phyloP scores from a whole-genome alignment of 2,329 filamentous ascomycete genomes.

The Magnaporthiopsis incrustans region DNA sequence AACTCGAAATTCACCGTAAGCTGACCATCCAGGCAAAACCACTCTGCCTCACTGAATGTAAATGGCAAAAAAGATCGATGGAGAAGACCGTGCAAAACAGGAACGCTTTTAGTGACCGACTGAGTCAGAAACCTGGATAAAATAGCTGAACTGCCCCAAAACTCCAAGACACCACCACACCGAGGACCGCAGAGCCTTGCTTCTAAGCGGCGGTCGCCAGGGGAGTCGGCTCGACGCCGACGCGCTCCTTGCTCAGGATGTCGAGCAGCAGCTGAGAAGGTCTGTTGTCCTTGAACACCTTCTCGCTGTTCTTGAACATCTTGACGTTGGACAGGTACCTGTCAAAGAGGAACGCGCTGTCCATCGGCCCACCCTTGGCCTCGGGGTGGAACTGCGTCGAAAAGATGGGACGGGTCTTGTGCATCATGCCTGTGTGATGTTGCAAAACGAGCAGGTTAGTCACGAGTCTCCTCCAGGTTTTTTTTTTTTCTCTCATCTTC shows the following conservation, averaged over 20 bases:
- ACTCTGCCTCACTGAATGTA: no score
- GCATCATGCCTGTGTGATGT: slow-evolving; percentile 64
- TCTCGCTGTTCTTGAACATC: slow-evolving; percentile 79
- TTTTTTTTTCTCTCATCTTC: background rate
- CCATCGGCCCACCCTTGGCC: slow-evolving; percentile 92
- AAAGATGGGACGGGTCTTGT: slow-evolving; percentile 94
- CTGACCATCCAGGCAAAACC: no score
- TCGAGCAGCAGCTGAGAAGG: slow-evolving; percentile 85
- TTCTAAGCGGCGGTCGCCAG: slow-evolving; percentile 41
- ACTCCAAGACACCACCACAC: background rate
- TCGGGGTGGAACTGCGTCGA: slow-evolving; percentile 98
- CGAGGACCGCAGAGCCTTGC: background rate
- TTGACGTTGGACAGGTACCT: slow-evolving; percentile 87
- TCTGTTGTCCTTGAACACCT: slow-evolving; percentile 74
- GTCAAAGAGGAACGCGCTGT: slow-evolving; percentile 94
- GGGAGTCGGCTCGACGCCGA: slow-evolving; percentile 70
- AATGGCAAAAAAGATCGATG: background rate
- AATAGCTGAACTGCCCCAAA: background rate
- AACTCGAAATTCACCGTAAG: no score
- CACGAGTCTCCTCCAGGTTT: background rate
- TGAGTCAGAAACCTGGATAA: background rate
- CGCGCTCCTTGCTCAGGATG: slow-evolving; percentile 85
- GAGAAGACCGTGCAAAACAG: background rate
- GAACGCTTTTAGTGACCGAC: background rate
- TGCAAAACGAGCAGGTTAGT: background rate